Percentiles rank a stretch among this genome's conserved stretches.
Evolutionary conservation across 352 stramenopile species (phyloP).

Genomic region (Globisporangium camurandrum): DNA sequence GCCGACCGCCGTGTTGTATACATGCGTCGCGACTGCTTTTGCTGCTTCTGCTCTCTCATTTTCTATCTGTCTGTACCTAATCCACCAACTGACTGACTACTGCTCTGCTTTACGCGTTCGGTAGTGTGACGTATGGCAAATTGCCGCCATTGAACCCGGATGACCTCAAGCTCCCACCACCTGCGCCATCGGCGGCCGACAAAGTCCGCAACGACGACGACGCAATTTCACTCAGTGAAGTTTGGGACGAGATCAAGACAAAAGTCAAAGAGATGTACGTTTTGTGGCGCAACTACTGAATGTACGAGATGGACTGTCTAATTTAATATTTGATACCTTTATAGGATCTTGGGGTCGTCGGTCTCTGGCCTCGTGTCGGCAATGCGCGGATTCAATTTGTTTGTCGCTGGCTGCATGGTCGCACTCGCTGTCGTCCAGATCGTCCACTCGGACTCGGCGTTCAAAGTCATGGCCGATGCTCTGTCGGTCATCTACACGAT

Average conservation of each 20-base stretch:
- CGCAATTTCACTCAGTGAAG: conserved; percentile 72
- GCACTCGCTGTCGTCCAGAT: conserved; percentile 62
- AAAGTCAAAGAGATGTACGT: conserved; percentile 76
- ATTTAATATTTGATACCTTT: no score
- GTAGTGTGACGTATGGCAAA: conserved; percentile 64
- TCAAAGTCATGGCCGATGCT: conserved; percentile 65
- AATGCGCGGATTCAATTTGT: conserved; percentile 76
- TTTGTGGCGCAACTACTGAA: no score
- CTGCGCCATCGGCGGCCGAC: conserved; percentile 62
- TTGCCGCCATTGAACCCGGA: conserved; percentile 79
- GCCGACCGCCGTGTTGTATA: background rate
- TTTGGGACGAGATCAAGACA: conserved; percentile 81
- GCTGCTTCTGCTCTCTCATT: background rate
- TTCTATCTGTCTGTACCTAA: background rate
- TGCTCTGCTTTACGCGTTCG: background rate
- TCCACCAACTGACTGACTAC: background rate
- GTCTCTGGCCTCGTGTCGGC: conserved; percentile 68
- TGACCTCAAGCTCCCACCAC: conserved; percentile 75
- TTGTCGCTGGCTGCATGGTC: conserved; percentile 68
- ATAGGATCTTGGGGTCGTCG: conserved; percentile 72
- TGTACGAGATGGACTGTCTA: no score
- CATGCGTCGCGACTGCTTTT: background rate
- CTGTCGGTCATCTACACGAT: conserved; percentile 85
- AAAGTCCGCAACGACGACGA: conserved; percentile 54
- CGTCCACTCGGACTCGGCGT: conserved; percentile 51